These are phyloP conservation scores for Pistacia integerrima DNA, from an alignment of 345 rosid species.

Conservation along the genomic window DNA sequence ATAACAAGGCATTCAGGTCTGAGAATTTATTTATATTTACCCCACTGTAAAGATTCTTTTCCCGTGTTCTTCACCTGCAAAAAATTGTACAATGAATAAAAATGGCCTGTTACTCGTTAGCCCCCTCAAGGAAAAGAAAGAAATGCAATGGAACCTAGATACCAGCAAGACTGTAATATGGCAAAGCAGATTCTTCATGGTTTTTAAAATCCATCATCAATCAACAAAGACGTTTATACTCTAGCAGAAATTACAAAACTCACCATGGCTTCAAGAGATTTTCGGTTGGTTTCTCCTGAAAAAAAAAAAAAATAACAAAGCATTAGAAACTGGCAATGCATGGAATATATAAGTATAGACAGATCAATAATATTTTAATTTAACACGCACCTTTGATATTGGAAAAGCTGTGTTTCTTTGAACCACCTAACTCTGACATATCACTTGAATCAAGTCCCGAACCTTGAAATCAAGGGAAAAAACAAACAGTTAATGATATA, in stretches of 20 bases:
- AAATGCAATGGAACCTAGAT: too few relatives aligned
- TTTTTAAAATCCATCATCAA: too few relatives aligned
- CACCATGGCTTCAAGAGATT: slow-evolving; percentile 86
- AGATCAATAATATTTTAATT: too few relatives aligned
- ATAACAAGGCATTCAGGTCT: background rate
- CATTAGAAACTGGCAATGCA: background rate
- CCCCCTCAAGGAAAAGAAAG: too few relatives aligned
- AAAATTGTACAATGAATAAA: background rate
- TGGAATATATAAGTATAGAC: background rate
- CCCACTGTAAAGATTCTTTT: slow-evolving; percentile 91
- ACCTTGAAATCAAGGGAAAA: slow-evolving; percentile 22
- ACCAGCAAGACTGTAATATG: too few relatives aligned
- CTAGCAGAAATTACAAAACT: slow-evolving; percentile 20
- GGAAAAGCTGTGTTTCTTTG: slow-evolving; percentile 60
- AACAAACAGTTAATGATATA: background rate
- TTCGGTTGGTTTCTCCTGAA: slow-evolving; percentile 74
- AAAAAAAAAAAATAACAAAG: background rate
- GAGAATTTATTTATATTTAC: slow-evolving; percentile 38
- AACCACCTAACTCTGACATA: slow-evolving; percentile 38
- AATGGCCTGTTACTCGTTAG: background rate
- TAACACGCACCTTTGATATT: slow-evolving; percentile 56
- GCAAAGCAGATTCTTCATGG: too few relatives aligned
- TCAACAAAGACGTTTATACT: too few relatives aligned
- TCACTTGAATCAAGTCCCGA: slow-evolving; percentile 54
- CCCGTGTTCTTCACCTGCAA: slow-evolving; percentile 84